phyloP scores from a whole-genome alignment of 768 basidiomycete species.

The Psilocybe tampanensis region DNA sequence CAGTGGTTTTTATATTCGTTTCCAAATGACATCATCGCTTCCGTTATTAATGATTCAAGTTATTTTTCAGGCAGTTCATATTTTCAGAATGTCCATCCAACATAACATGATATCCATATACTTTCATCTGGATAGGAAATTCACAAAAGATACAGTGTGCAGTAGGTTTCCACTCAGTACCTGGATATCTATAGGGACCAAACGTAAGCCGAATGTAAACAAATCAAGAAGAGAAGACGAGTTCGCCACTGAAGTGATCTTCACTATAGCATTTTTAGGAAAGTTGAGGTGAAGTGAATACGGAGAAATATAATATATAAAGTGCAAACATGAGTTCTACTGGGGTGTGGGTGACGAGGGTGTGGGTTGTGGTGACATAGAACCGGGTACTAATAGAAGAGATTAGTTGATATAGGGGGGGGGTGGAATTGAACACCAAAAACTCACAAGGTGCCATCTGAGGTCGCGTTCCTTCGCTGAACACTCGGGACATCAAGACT shows the following conservation, averaged over 20 bases:
- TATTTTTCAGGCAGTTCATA: too few relatives aligned
- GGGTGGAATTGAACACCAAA: neutral
- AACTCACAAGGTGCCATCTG: constrained; percentile 77
- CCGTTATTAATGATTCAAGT: too few relatives aligned
- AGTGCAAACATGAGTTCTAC: constrained; percentile 43
- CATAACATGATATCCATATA: too few relatives aligned
- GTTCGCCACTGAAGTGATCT: neutral
- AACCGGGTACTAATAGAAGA: constrained; percentile 48
- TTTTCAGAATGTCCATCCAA: too few relatives aligned
- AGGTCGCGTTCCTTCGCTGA: constrained; percentile 81
- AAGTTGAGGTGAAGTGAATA: constrained; percentile 12
- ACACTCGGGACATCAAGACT: constrained; percentile 86
- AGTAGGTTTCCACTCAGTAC: too few relatives aligned
- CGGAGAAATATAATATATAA: constrained; percentile 26
- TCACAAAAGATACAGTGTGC: too few relatives aligned
- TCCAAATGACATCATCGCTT: too few relatives aligned
- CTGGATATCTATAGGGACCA: constrained; percentile 1
- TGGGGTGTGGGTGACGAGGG: constrained; percentile 42
- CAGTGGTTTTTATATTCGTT: neutral
- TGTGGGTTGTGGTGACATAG: constrained; percentile 53
- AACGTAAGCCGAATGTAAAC: neutral
- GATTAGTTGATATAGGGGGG: constrained; percentile 7
- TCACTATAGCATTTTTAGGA: constrained; percentile 2
- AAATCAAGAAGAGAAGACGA: constrained; percentile 2
- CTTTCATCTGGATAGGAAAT: too few relatives aligned